phyloP scores from a whole-genome alignment of 352 stramenopile genomes.

The Globisporangium sylvaticum region DNA sequence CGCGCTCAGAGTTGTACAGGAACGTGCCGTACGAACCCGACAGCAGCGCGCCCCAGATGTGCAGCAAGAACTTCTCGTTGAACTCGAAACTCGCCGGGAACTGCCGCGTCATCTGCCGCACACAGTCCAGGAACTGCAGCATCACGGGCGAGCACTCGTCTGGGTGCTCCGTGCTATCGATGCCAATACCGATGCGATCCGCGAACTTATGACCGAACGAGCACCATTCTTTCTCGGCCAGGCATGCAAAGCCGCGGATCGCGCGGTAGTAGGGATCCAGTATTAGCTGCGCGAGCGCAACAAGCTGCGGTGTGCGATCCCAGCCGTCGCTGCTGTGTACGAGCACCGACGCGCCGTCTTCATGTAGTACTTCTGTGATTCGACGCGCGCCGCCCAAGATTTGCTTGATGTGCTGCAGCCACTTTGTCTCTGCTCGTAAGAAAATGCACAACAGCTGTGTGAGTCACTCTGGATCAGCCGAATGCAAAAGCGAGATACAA shows the following conservation, averaged over 20 bases:
- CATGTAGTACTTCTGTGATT: constrained; percentile 79
- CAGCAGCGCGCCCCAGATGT: constrained; percentile 75
- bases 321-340: constrained; percentile 87
- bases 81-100: constrained; percentile 89
- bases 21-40: constrained; percentile 82
- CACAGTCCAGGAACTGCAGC: constrained; percentile 84
- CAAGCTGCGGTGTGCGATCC: constrained; percentile 84
- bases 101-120: constrained; percentile 87
- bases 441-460: background rate
- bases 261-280: constrained; percentile 85
- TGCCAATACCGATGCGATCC: constrained; percentile 77
- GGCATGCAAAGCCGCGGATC: constrained; percentile 76
- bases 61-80: constrained; percentile 82
- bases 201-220: constrained; percentile 90
- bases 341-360: constrained; percentile 71
- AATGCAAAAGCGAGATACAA: too few species aligned
- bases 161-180: constrained; percentile 71
- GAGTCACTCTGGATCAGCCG: too few species aligned
- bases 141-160: constrained; percentile 85
- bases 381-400: constrained; percentile 66
- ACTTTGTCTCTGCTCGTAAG: constrained; percentile 85
- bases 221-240: constrained; percentile 87
- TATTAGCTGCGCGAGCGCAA: constrained; percentile 78
- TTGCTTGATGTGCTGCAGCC: constrained; percentile 95
- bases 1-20: constrained; percentile 82